Evolutionary conservation across 2,329 filamentous ascomycete species (phyloP), one percentile per base, ranked within the genome.

Genomic region (Aureobasidium mangrovei): DNA sequence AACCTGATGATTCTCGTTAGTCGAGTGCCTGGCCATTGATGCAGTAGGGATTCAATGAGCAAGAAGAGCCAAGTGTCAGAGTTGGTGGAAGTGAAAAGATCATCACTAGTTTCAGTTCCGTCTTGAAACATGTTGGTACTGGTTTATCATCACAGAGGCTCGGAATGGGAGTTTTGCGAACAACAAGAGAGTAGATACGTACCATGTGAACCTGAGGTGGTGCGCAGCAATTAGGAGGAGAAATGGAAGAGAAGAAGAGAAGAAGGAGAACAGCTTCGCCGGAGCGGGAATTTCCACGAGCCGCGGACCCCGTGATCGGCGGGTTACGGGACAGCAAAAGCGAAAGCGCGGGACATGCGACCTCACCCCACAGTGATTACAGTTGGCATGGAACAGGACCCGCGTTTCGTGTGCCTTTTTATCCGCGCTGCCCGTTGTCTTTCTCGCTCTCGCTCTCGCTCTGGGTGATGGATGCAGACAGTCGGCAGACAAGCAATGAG

Each of bases 51-150:
- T 18, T 18, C 18, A 18, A 18, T 18, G 18, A 18, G 18, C 18
- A 18, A 18, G 18, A 18, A 18, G 18, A 18, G 18, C 18, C 18
- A 18, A 41, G 6, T 8, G n/a, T 41, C 38, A 41, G 38, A 41
- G 38, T 41, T 41, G 38, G 38, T 41, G 38, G n/a, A 41, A 18
- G 54, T 57, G 54, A 49, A 57, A 48, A 43, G 38, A 46, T 32
- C 42, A 27, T 31, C 38, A 57, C n/a, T 48, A 35, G 47, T 54
- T 55, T 59, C 57, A 55, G 57, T 46, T 51, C 55, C 57, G 57
- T 59, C 57, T 59, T 59, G 57, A 59, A 59, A 59, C 57, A 57
- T 59, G 46, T 54, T 33, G 53, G 33, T 40, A 28, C 24, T 32
- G 38, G 41, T 55, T 51, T 31, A 47, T 59, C 57, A 59, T 59